phyloP scores from a whole-genome alignment of 352 stramenopile species.

The Globisporangium canariense region DNA sequence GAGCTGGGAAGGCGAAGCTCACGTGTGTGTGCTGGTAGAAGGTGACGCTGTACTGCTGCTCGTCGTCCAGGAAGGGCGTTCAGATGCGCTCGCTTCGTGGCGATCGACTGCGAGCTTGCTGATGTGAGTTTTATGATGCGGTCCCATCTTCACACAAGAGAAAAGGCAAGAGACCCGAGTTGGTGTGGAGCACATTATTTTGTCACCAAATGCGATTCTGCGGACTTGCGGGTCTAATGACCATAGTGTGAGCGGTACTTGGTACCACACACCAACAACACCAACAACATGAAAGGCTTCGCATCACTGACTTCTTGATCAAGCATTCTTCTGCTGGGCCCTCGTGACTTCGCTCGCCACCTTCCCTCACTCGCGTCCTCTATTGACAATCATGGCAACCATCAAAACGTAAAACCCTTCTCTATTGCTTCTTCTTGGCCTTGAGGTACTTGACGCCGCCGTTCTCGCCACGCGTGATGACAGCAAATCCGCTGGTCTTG shows the following conservation, averaged over 20 bases:
- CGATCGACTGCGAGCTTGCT: not conserved
- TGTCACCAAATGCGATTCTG: too few relatives aligned
- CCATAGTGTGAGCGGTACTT: too few relatives aligned
- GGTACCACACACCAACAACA: too few relatives aligned
- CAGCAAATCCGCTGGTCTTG: constrained; percentile 44
- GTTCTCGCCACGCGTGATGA: constrained; percentile 52
- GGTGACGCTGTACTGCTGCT: not conserved
- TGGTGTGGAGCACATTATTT: not conserved
- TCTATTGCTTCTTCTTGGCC: not conserved
- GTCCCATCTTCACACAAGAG: not conserved
- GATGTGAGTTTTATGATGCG: constrained; percentile 1
- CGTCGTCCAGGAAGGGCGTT: not conserved
- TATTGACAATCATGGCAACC: too few relatives aligned
- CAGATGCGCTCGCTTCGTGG: not conserved
- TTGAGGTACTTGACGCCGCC: constrained; percentile 50
- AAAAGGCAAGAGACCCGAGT: not conserved
- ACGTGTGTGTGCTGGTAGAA: not conserved
- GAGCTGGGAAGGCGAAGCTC: not conserved
- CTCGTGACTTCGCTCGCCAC: not conserved
- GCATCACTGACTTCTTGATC: too few relatives aligned
- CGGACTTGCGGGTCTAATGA: too few relatives aligned
- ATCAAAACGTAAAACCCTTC: not conserved
- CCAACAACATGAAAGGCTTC: too few relatives aligned
- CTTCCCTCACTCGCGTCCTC: not conserved
- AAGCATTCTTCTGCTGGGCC: not conserved